Conservation (phyloP, 257 asterid genomes). For the Scutellaria barbata region DNA sequence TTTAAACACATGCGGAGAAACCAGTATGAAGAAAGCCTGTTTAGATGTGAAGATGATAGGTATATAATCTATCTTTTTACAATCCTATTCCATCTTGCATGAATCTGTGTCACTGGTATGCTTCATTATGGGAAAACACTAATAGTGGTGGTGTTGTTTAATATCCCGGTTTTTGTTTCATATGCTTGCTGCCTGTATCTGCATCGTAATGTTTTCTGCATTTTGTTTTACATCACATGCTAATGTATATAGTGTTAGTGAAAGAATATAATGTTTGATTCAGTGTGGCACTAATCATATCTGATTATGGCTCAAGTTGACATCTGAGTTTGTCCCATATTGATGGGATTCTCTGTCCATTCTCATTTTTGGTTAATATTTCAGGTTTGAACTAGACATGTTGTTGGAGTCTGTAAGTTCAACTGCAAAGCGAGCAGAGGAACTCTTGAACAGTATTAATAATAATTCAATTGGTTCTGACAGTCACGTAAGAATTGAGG, state of each 20-base stretch:
- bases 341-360: constrained; percentile 15
- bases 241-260: background rate
- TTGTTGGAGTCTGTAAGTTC: constrained; percentile 83
- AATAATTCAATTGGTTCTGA: constrained; percentile 62
- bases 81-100: background rate
- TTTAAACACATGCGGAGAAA: constrained; percentile 66
- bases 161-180: constrained; percentile 2
- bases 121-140: constrained; percentile 12
- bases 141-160: background rate
- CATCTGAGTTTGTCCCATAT: constrained; percentile 19
- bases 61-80: constrained; percentile 21
- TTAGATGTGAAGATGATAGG: constrained; percentile 70
- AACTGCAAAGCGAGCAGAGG: constrained; percentile 80
- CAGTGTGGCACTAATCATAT: background rate
- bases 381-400: constrained; percentile 94
- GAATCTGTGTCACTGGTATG: background rate
- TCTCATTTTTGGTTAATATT: constrained; percentile 32
- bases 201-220: background rate
- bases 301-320: constrained; percentile 15
- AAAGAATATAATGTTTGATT: constrained; percentile 2
- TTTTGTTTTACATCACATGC: background rate
- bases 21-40: constrained; percentile 62
- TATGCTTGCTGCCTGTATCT: constrained; percentile 9
- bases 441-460: constrained; percentile 60
- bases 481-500: constrained; percentile 61